Percentiles rank a stretch among this genome's conserved stretches.
Conservation (phyloP, 192 early-diverging fungal species). For the Coemansia sp. region DNA sequence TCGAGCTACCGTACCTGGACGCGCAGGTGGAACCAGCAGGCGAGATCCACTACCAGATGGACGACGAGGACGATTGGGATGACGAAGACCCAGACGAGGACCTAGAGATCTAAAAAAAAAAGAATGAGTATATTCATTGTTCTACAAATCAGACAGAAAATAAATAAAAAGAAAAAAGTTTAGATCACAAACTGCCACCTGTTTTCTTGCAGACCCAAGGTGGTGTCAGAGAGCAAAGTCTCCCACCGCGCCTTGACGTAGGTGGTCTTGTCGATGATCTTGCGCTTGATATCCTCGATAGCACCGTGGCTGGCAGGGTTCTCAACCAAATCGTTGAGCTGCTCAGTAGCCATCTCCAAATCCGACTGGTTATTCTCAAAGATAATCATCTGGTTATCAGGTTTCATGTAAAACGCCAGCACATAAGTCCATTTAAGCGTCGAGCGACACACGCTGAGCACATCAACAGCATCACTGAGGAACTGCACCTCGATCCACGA, state of each 20-base stretch:
- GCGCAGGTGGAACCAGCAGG: conserved; percentile 28
- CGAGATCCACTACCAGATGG: conserved; percentile 80
- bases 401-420: conserved; percentile 90
- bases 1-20: conserved; percentile 81
- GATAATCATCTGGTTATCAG: conserved; percentile 82
- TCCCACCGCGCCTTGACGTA: conserved; percentile 89
- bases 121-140: not conserved
- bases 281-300: conserved; percentile 78
- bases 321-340: conserved; percentile 89
- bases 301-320: conserved; percentile 72
- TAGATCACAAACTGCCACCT: conserved; percentile 70
- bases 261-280: conserved; percentile 89
- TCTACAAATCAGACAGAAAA: conserved; percentile 4
- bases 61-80: conserved; percentile 87
- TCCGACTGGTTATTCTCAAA: conserved; percentile 99
- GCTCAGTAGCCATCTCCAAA: conserved; percentile 97
- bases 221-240: conserved; percentile 87
- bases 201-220: conserved; percentile 79
- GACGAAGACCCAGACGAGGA: conserved; percentile 91
- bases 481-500: conserved; percentile 99
- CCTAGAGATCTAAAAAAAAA: conserved; percentile 65
- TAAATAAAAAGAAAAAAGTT: not conserved
- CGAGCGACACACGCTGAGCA: conserved; percentile 81
- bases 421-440: conserved; percentile 98
- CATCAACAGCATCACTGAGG: conserved; percentile 86